These are phyloP conservation scores for Acacia crassicarpa DNA, from an alignment of 306 rosid genomes.

Conservation along the genomic window DNA sequence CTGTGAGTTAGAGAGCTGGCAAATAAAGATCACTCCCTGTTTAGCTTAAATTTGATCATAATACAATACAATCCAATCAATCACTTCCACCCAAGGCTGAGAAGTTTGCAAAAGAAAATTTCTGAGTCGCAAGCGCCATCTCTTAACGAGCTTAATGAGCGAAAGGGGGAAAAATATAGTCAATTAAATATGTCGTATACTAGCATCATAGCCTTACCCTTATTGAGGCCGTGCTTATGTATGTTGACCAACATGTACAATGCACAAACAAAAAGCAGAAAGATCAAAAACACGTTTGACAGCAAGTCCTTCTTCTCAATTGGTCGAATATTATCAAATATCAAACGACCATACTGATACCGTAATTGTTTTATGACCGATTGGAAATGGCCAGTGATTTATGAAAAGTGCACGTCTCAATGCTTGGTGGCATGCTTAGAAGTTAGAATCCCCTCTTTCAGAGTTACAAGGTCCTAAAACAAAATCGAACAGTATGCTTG, in stretches of 20 bases:
- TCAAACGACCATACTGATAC: slow-evolving; percentile 20
- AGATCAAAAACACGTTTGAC: slow-evolving; percentile 72
- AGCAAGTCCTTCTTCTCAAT: slow-evolving; percentile 45
- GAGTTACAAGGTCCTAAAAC: neutral
- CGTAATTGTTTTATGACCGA: neutral
- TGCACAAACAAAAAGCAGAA: slow-evolving; percentile 84
- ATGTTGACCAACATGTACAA: slow-evolving; percentile 81
- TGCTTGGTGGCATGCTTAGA: neutral
- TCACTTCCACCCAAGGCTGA: neutral
- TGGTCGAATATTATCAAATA: slow-evolving; percentile 32
- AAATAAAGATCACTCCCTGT: neutral
- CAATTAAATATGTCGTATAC: neutral
- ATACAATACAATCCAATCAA: neutral
- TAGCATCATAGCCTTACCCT: neutral
- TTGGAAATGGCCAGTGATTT: neutral
- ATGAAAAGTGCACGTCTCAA: slow-evolving; percentile 8
- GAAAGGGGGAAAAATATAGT: neutral
- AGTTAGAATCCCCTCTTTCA: neutral
- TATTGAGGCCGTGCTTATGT: slow-evolving; percentile 58
- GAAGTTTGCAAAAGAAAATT: neutral
- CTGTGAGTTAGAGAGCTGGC: neutral
- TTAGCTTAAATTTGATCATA: neutral
- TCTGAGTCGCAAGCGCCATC: neutral
- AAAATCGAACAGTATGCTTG: neutral
- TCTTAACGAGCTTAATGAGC: neutral